Evolutionary conservation across 2,329 filamentous ascomycete genomes (phyloP).

Genomic region (Dryadomyces sulphureus): DNA sequence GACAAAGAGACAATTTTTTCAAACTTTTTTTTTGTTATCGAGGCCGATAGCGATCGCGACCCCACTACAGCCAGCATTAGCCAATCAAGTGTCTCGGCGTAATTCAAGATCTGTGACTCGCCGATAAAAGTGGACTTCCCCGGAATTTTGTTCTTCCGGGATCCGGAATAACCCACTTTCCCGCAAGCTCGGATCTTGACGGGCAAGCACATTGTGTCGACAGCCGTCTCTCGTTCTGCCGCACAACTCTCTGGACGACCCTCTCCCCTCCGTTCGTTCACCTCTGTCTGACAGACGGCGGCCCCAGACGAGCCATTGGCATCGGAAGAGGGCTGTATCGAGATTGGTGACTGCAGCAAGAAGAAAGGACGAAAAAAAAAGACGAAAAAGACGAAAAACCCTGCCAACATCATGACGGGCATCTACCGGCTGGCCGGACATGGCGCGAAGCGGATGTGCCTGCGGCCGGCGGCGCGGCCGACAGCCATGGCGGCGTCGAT

Average conservation of each 20-base stretch:
- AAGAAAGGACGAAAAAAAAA: too few species aligned
- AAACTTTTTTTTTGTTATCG: background rate
- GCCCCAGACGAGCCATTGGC: conserved; percentile 16
- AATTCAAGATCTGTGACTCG: conserved; percentile 12
- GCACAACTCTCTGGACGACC: conserved; percentile 1
- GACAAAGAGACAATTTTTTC: background rate
- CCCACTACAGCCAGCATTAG: background rate
- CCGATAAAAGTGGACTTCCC: conserved; percentile 5
- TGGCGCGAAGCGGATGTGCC: conserved; percentile 52
- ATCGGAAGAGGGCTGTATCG: conserved; percentile 14
- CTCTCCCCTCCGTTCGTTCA: background rate
- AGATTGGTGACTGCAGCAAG: too few species aligned
- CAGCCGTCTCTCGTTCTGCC: conserved; percentile 1
- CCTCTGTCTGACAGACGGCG: background rate
- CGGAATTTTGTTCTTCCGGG: conserved; percentile 9
- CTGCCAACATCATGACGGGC: conserved; percentile 47
- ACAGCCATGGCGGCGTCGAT: background rate
- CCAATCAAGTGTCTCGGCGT: conserved; percentile 7
- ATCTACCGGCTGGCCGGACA: conserved; percentile 59
- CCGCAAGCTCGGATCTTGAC: conserved; percentile 11
- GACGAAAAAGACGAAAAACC: background rate
- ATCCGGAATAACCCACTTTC: conserved; percentile 3
- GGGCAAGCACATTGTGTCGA: conserved; percentile 9
- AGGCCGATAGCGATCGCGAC: background rate
- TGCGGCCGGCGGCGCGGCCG: conserved; percentile 23